Evolutionary conservation across 345 rosid species (phyloP), one percentile per base, ranked within the genome.

Genomic region (rapeseed (Brassica napus)): DNA sequence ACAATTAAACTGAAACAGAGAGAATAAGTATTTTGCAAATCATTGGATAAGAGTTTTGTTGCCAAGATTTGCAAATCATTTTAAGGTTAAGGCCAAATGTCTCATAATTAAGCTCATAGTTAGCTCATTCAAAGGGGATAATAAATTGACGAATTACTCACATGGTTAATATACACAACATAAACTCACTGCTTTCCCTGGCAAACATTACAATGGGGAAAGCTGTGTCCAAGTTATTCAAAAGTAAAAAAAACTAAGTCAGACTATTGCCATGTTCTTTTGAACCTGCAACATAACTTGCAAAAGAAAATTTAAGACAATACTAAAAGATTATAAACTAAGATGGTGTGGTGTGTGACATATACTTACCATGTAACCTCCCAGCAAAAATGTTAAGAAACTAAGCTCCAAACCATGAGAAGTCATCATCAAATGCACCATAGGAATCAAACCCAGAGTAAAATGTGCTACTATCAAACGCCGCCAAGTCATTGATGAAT

Each of bases 401-500:
- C 82, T 79, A 79, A 68, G 82, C 83, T 66, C 67, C 73, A 65
- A 75, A 79, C 54, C 71, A 70, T 79, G 52, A 79, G 71, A 61
- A 68, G 60, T 79, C 82, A 57, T 82, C 87, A 21, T 81, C 83
- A 30, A 85, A 85, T 37, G 69, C 49, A 66, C 72, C 74, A 35
- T 59, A 52, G 7, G 86, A 78, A 30, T 85, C 87, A 34, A 83
- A 76, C 68, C 81, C 71, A 85, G 63, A 63, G 76, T 76, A 72
- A 39, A 79, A 77, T 63, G 78, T 37, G 71, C 66, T 88, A 39
- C 81, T 85, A 79, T 83, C 89, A 59, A 86, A 78, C 15, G 92
- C 14, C 73, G 92, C 14, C 71, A 86, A 77, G 81, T 77, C 83
- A 37, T 75, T 68, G 30, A 86, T 68, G 28, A 87, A 82, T 2